A percentile compares a stretch with the other conserved stretches of the same genome.
Evolutionary conservation across 352 stramenopile genomes (phyloP).

Genomic region (Pythium periplocum): DNA sequence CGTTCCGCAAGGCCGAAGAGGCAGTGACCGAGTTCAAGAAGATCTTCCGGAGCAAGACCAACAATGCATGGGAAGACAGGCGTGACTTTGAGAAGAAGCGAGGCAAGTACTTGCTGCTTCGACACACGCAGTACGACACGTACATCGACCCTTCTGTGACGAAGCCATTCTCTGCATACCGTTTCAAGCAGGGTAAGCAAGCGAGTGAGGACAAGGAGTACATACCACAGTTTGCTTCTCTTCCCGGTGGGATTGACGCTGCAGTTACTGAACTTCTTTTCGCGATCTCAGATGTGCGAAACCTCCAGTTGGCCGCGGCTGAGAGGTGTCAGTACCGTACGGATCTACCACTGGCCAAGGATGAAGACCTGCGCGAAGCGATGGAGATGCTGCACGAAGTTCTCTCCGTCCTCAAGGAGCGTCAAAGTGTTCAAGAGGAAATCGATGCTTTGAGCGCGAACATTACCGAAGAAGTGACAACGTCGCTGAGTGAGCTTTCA

Average conservation of each 20-base stretch:
- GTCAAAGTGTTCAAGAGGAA: slow-evolving; percentile 30
- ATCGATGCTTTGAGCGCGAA: slow-evolving; percentile 24
- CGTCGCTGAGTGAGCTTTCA: slow-evolving; percentile 27
- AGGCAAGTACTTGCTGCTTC: slow-evolving; percentile 32
- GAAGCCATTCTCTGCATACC: too few species aligned
- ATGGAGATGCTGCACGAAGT: slow-evolving; percentile 34
- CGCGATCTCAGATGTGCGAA: slow-evolving; percentile 52
- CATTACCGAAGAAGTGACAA: slow-evolving; percentile 28
- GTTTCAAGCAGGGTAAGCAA: too few species aligned
- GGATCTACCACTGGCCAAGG: slow-evolving; percentile 44
- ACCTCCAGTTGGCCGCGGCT: slow-evolving; percentile 44
- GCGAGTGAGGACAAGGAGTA: too few species aligned
- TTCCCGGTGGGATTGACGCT: slow-evolving; percentile 13
- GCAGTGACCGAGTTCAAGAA: slow-evolving; percentile 58
- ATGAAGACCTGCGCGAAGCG: slow-evolving; percentile 33
- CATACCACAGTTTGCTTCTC: background rate
- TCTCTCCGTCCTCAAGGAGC: slow-evolving; percentile 27
- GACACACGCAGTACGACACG: too few species aligned
- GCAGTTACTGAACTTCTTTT: slow-evolving; percentile 25
- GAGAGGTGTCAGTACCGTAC: slow-evolving; percentile 29
- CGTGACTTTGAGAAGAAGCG: slow-evolving; percentile 33
- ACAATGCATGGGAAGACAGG: slow-evolving; percentile 43
- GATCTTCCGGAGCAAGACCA: slow-evolving; percentile 56
- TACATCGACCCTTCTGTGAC: too few species aligned
- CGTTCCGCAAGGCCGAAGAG: slow-evolving; percentile 32